phyloP scores from a whole-genome alignment of 2,329 filamentous ascomycete species.

The Fusarium caatingaense region DNA sequence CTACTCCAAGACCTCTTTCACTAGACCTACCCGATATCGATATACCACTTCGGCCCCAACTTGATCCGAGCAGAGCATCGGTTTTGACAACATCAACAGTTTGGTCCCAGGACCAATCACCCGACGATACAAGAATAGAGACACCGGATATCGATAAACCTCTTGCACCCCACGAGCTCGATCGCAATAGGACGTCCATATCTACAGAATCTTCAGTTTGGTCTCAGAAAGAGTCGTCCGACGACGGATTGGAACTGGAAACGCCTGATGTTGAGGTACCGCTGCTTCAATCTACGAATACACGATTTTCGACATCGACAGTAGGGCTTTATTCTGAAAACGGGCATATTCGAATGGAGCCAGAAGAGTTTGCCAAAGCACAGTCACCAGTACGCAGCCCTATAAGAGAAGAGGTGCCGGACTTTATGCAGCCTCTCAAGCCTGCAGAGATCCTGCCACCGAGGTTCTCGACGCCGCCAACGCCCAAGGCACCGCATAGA shows the following conservation, averaged over 20 bases:
- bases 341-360: slow-evolving; percentile 1
- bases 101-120: slow-evolving; percentile 19
- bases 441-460: slow-evolving; percentile 15
- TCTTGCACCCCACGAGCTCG: slow-evolving; percentile 22
- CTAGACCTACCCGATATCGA: slow-evolving; percentile 23
- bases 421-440: slow-evolving; percentile 13
- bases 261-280: slow-evolving; percentile 20
- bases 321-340: slow-evolving; percentile 21
- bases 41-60: slow-evolving; percentile 18
- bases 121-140: neutral
- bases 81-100: slow-evolving; percentile 29
- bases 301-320: slow-evolving; percentile 31
- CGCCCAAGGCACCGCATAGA: slow-evolving; percentile 11
- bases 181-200: slow-evolving; percentile 11
- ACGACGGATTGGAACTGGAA: neutral
- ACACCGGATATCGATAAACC: slow-evolving; percentile 26
- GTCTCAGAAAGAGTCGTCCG: slow-evolving; percentile 1
- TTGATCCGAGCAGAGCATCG: slow-evolving; percentile 16
- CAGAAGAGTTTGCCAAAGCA: slow-evolving; percentile 20
- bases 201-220: slow-evolving; percentile 23
- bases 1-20: slow-evolving; percentile 28
- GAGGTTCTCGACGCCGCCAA: slow-evolving; percentile 19
- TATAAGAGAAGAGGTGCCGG: slow-evolving; percentile 19
- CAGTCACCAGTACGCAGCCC: slow-evolving; percentile 9
- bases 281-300: slow-evolving; percentile 17